Percentiles rank a stretch among this genome's conserved stretches.
These are phyloP conservation scores for Podospora conica DNA, from an alignment of 495 filamentous ascomycete species.

Conservation along the genomic window DNA sequence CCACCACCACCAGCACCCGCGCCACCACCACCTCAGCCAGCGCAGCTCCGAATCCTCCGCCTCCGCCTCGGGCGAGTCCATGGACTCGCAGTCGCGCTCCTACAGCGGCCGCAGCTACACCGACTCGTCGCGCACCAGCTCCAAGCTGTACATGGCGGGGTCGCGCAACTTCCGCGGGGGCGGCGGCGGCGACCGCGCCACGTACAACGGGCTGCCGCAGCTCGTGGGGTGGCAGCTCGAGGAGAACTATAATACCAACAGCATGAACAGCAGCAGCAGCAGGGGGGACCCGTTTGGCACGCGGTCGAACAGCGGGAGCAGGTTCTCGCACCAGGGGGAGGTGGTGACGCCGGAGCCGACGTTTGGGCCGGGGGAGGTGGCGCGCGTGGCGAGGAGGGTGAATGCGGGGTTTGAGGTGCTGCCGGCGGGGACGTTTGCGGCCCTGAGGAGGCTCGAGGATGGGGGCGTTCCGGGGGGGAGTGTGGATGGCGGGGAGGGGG, in stretches of 20 bases:
- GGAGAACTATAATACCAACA: background rate
- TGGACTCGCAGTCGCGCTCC: constrained; percentile 27
- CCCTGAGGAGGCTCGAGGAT: constrained; percentile 6
- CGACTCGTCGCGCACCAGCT: constrained; percentile 20
- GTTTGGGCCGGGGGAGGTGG: constrained; percentile 32
- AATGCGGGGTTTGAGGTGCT: constrained; percentile 59
- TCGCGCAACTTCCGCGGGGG: constrained; percentile 3
- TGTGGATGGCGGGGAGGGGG: constrained; percentile 10
- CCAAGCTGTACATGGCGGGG: constrained; percentile 16
- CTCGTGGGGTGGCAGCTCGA: background rate
- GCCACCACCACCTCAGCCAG: constrained; percentile 18
- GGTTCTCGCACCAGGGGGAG: background rate
- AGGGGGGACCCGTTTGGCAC: constrained; percentile 19
- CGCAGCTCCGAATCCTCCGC: constrained; percentile 28
- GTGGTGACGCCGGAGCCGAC: constrained; percentile 20
- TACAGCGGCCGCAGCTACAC: constrained; percentile 19
- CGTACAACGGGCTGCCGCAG: background rate
- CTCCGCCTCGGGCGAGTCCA: constrained; percentile 26
- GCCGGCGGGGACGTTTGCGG: constrained; percentile 47
- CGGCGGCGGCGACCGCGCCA: constrained; percentile 11
- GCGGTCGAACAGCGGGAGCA: constrained; percentile 18
- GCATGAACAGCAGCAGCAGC: constrained; percentile 12
- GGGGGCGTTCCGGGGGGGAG: constrained; percentile 6
- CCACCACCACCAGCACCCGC: constrained; percentile 16
- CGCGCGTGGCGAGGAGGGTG: constrained; percentile 45